Evolutionary conservation across 75 land plant genomes (phyloP), one percentile per base, ranked within the genome.

Genomic region (Sequoiadendron giganteum): DNA sequence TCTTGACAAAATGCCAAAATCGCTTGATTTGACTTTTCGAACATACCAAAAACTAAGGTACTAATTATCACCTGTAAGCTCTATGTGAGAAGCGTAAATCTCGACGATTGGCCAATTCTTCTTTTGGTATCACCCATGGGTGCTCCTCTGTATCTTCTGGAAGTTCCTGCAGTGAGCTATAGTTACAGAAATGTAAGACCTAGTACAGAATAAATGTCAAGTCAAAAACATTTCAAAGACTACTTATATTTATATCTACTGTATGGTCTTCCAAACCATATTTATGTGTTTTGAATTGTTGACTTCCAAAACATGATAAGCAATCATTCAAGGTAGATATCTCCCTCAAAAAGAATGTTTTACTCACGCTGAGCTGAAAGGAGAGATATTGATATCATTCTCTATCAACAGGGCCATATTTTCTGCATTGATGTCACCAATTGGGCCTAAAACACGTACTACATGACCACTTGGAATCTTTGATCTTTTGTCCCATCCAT

Each of bases 111-210:
- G 87, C 25, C 55, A 48, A 86, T 68, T 88, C 88, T 56, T 88
- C 89, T 45, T 88, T 89, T 86, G 88, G 89, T 88, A 88, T 88
- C 49, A 40, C 45, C 88, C 89, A 88, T 56, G 77, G 89, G 39
- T 87, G 58, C 30, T 86, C 89, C 49, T 43, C 36, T 34, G 77
- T 54, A 88, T 88, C 77, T 86, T 86, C 77, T 28, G 88, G 89
- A 88, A 88, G 89, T 47, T 88, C 89, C 54, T 88, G 88, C 49
- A 86, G 18, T 56, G 88, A 88, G 25, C 89, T 88, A 21, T 9
- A 87, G 52, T 45, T 28, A 87, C 49, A 87, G 83, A 76, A 86
- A 28, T 1, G 78, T 73, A 38, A 43, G 80, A 65, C 42, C 47
- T 68, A 56, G 25, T 70, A 19, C 28, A 36, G 18, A n/a, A 36